Evolutionary conservation across 2,329 filamentous ascomycete genomes (phyloP), one percentile per base, ranked within the genome.

Genomic region (Alternaria ethzedia): DNA sequence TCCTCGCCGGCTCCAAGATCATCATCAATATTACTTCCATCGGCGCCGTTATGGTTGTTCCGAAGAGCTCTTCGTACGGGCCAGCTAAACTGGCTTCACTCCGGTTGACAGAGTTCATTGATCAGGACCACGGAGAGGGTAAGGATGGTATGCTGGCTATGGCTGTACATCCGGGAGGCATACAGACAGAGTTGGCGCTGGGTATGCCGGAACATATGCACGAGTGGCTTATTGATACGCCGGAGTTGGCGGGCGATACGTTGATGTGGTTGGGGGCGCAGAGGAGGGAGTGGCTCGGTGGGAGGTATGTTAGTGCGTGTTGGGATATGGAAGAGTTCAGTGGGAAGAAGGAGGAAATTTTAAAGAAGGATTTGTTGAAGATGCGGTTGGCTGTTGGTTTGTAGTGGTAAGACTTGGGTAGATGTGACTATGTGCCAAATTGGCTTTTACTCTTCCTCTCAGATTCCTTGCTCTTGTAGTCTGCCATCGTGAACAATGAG

Each of bases 81-180:
- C 78, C 78, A 0, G 79, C 77, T 20, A 88, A 88, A 68, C 76
- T 86, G 25, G 86, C 85, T 4, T 64, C 86, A 13, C 67, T 83
- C 10, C 79, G 85, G 6, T 79, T 88, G 25, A 84, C 82, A 0
- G 86, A 88, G 68, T 83, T 81, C 61, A 63, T 86, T 9, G 76
- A 80, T 46, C 75, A 75, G 0, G 86, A 87, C 15, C 62, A 78
- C 47, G 67, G 68, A 1, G 36, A 57, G 12, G 57, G 59, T 0
- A 66, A 60, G 1, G 60, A 74, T 15, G 73, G 67, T 10, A 60
- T 77, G 2, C 21, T 72, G 4, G 69, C 64, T 12, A 64, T 68
- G 49, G 60, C 61, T 0, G 60, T 77, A 6, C 75, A 78, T 59
- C 75, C 75, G 1, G 76, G 75, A 1, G 66, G 57, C 20, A 63